phyloP scores from a whole-genome alignment of 164 flowering plant genomes.

The Macadamia integrifolia region DNA sequence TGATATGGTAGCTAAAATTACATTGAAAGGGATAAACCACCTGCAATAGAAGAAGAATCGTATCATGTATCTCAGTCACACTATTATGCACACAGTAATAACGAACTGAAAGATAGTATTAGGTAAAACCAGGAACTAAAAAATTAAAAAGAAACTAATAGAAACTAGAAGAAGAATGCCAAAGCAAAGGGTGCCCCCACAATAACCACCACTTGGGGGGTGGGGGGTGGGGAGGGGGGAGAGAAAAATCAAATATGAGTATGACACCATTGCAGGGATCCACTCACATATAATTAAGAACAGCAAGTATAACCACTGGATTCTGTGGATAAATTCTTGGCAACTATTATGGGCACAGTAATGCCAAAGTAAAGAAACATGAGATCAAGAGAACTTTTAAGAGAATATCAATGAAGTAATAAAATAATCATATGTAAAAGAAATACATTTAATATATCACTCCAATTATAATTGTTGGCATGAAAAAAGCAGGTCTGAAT shows the following conservation, averaged over 20 bases:
- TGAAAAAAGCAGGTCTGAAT: neutral
- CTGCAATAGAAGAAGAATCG: conserved; percentile 31
- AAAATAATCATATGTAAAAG: neutral
- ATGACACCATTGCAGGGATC: neutral
- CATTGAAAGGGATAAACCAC: conserved; percentile 98
- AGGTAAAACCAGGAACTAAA: neutral
- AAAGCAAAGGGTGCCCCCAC: too few relatives aligned
- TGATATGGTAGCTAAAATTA: conserved; percentile 57
- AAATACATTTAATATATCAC: neutral
- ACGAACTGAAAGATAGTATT: neutral
- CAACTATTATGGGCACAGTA: neutral
- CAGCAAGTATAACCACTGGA: neutral
- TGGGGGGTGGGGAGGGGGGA: too few relatives aligned
- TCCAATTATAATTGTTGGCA: neutral
- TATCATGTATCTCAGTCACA: neutral
- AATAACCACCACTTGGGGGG: too few relatives aligned
- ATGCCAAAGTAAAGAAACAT: neutral
- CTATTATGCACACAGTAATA: neutral
- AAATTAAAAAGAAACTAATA: neutral
- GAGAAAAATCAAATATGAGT: neutral
- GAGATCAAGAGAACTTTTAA: neutral
- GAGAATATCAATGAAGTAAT: neutral
- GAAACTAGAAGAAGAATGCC: neutral
- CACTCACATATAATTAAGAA: neutral
- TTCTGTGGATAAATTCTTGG: neutral